Evolutionary conservation across 2,329 filamentous ascomycete genomes (phyloP), one percentile per base, ranked within the genome.

Genomic region (Fusarium sp.): DNA sequence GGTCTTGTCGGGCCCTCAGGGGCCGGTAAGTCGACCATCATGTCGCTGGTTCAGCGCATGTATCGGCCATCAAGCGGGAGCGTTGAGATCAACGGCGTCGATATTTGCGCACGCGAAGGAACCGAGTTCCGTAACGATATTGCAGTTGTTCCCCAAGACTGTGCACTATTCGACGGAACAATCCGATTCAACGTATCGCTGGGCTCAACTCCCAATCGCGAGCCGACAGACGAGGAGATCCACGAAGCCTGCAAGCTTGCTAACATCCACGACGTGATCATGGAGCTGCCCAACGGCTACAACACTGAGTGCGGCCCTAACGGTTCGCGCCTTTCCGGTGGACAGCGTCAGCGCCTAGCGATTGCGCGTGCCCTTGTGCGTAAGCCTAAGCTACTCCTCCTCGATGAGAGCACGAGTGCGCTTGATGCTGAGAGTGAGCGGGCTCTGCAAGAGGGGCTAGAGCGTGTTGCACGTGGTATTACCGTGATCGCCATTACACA

Each of bases 381-480:
- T 1, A 85, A 87, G 63, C 93, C 93, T 0, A 85, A 89, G 45
- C 83, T 96, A 2, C 78, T 96, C 18, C 85, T 97, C 37, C 83
- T 96, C 1, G 93, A 97, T 72, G 93, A 96, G 81, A 91, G 91
- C 29, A 96, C 93, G 0, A 91, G 88, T 40, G 91, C 90, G 5
- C 82, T 97, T 4, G 93, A 96, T 72, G 86, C 87, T 0, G 89
- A 90, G 72, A 90, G 87, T 48, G 90, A 92, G 49, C 81, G 82
- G 8, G 78, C 89, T 11, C 84, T 96, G 23, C 86, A 92, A 55
- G 84, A 90, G 25, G 90, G 88, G 0, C 79, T 93, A 41, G 88
- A 91, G 76, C 82, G 79, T 60, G 86, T 83, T 0, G 82, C 83
- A 4, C 80, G 80, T 46, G 84, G 76, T 55, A 85, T 86, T 43